Conservation (phyloP, 805 yeast genomes). For the Phaffomyces thermotolerans region DNA sequence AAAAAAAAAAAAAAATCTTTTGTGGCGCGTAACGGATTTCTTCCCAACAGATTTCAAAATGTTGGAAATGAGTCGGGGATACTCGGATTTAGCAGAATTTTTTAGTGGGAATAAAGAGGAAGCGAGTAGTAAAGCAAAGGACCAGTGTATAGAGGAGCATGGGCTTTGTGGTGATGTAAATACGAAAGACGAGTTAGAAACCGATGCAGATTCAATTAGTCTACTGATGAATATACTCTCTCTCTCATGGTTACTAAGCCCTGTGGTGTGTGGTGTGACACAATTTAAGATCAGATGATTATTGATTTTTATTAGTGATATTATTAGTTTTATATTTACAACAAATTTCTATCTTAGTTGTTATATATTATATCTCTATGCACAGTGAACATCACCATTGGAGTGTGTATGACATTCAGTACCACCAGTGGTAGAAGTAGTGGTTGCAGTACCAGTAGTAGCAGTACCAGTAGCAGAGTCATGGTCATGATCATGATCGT, state of each 20-base stretch:
- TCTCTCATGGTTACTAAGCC: no score
- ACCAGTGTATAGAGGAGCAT: background rate
- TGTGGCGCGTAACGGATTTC: slow-evolving; percentile 2
- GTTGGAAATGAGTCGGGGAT: slow-evolving; percentile 5
- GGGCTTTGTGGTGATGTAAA: no score
- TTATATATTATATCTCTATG: background rate
- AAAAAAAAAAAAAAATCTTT: background rate
- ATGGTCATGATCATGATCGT: slow-evolving; percentile 3
- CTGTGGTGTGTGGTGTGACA: no score
- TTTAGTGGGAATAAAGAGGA: no score
- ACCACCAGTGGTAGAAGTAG: slow-evolving; percentile 9
- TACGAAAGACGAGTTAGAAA: no score
- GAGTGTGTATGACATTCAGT: slow-evolving; percentile 19
- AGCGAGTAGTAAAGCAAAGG: no score
- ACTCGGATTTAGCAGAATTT: background rate
- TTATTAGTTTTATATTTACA: no score
- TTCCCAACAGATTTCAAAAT: slow-evolving; percentile 9
- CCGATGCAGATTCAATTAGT: no score
- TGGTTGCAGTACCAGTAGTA: background rate
- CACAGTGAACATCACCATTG: slow-evolving; percentile 15
- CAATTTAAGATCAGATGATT: no score
- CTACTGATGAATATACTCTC: no score
- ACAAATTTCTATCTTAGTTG: no score
- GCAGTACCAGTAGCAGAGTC: background rate
- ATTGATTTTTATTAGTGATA: no score